Conservation (phyloP, 2,329 filamentous ascomycete genomes). For the Ceratocystis huliohia region DNA sequence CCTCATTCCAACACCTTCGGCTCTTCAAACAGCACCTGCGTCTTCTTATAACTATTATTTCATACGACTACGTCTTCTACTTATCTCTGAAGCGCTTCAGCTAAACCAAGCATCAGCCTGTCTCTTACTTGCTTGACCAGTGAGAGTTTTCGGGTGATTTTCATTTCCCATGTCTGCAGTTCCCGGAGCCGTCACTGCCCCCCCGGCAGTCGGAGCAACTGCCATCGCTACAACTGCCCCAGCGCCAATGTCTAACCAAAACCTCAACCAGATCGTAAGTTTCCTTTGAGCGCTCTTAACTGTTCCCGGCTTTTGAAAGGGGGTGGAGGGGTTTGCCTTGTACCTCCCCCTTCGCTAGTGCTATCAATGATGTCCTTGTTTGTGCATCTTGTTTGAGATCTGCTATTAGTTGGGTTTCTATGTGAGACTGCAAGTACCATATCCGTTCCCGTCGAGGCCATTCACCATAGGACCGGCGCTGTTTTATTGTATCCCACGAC, state of each 20-base stretch:
- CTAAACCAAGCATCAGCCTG: background rate
- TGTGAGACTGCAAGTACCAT: background rate
- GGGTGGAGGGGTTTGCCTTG: background rate
- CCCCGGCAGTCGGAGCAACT: slow-evolving; percentile 22
- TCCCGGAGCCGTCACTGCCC: slow-evolving; percentile 22
- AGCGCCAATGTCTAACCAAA: slow-evolving; percentile 60
- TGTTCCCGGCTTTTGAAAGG: background rate
- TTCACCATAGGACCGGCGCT: background rate
- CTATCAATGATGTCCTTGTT: background rate
- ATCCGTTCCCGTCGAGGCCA: background rate
- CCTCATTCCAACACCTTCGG: background rate
- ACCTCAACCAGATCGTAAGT: slow-evolving; percentile 90
- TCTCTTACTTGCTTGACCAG: background rate
- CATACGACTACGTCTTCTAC: background rate
- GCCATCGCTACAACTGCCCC: slow-evolving; percentile 25
- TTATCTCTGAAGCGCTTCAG: background rate
- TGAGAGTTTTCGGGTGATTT: background rate
- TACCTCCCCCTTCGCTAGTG: background rate
- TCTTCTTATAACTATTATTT: background rate
- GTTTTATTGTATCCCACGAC: background rate
- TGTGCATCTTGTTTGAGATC: background rate
- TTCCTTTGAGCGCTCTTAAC: background rate
- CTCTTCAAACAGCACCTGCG: background rate
- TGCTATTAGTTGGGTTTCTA: background rate
- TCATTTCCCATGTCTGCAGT: slow-evolving; percentile 19